Conservation (phyloP, 371 early-diverging fungal genomes). For the Apophysomyces variabilis region DNA sequence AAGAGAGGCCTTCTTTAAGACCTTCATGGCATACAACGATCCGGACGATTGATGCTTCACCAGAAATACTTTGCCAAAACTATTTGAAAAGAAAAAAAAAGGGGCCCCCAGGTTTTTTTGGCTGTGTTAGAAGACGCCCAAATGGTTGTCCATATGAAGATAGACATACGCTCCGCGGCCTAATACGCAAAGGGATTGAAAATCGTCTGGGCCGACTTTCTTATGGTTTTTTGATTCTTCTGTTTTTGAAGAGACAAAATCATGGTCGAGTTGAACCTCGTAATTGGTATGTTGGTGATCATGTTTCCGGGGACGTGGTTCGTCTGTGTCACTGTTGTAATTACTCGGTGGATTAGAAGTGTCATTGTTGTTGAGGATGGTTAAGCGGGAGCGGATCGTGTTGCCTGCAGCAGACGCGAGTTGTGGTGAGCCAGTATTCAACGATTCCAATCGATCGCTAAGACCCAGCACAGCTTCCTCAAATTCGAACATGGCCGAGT, state of each 20-base stretch:
- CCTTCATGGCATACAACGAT: constrained; percentile 90
- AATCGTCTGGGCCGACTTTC: constrained; percentile 87
- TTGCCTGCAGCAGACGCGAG: constrained; percentile 38
- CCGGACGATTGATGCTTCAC: constrained; percentile 68
- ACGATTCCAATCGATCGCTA: constrained; percentile 2
- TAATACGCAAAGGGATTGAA: constrained; percentile 88
- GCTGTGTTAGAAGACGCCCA: no score
- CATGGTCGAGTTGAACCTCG: constrained; percentile 14
- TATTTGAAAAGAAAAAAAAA: constrained; percentile 19
- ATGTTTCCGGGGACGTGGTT: constrained; percentile 36
- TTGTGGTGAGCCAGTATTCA: constrained; percentile 10
- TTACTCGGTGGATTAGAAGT: constrained; percentile 42
- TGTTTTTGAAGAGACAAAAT: constrained; percentile 17
- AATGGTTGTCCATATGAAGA: no score
- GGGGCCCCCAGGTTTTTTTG: neutral
- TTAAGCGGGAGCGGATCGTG: constrained; percentile 23
- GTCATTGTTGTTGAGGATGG: constrained; percentile 15
- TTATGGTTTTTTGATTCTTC: constrained; percentile 16
- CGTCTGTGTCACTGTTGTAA: constrained; percentile 50
- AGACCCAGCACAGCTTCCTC: constrained; percentile 25
- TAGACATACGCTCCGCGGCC: constrained; percentile 78
- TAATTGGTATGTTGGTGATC: constrained; percentile 20
- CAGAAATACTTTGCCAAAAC: constrained; percentile 81
- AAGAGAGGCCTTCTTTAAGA: constrained; percentile 84
- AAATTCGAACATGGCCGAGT: constrained; percentile 20